Evolutionary conservation across 1,284 basidiomycete species (phyloP).

Genomic region (Cryptococcus maquisensis): DNA sequence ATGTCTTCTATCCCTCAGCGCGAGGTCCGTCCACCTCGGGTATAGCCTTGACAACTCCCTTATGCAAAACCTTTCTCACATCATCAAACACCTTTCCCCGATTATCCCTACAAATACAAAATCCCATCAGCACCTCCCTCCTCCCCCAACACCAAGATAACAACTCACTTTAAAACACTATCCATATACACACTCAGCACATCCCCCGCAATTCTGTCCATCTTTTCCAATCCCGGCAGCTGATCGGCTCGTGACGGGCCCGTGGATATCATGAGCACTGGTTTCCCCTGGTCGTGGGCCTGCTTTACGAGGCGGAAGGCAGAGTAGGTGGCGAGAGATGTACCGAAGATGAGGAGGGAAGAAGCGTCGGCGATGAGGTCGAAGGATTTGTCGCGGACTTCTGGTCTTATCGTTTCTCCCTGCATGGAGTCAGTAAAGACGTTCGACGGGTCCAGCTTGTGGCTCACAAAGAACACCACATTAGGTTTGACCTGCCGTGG

Average conservation of each 20-base stretch:
- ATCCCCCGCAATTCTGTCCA: slow-evolving; percentile 65
- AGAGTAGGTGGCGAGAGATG: slow-evolving; percentile 85
- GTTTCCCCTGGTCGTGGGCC: slow-evolving; percentile 68
- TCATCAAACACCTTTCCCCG: slow-evolving; percentile 36
- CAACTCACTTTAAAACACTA: slow-evolving; percentile 37
- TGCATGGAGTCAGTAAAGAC: slow-evolving; percentile 1
- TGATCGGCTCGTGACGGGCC: slow-evolving; percentile 80
- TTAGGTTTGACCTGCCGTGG: slow-evolving; percentile 63
- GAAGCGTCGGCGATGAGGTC: slow-evolving; percentile 60
- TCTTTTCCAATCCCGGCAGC: slow-evolving; percentile 66
- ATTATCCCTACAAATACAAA: slow-evolving; percentile 20
- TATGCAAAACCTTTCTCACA: slow-evolving; percentile 31
- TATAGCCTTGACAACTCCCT: slow-evolving; percentile 36
- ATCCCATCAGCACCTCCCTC: not conserved
- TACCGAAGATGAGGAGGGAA: slow-evolving; percentile 73
- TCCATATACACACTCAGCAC: slow-evolving; percentile 60
- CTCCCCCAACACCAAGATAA: too few relatives aligned
- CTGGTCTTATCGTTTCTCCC: slow-evolving; percentile 69
- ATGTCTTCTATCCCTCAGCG: not conserved
- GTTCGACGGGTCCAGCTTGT: not conserved
- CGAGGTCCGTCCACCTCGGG: slow-evolving; percentile 23
- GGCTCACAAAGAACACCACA: slow-evolving; percentile 67
- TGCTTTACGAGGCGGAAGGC: slow-evolving; percentile 81
- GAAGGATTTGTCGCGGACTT: slow-evolving; percentile 67
- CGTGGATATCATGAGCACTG: slow-evolving; percentile 73